Evolutionary conservation across 305 asterid genomes (phyloP), one percentile per base, ranked within the genome.

Genomic region (Solanum chacoense): DNA sequence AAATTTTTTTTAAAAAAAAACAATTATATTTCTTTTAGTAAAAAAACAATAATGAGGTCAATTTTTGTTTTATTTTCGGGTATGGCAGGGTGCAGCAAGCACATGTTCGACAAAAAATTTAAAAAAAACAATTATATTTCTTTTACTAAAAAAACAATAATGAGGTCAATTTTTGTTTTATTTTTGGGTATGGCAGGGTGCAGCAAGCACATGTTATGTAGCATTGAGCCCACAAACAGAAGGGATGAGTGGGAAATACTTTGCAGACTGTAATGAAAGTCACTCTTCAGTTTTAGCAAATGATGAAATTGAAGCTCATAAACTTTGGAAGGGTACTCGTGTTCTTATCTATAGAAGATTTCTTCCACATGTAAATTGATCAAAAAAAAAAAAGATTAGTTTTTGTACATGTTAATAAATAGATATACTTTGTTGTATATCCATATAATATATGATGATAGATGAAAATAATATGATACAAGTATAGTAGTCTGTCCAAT

Each of bases 161-260:
- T 14, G 73, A 50, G 87, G 73, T 83, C 87, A 50, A 50, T 50
- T 50, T 89, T 16, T 83, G 14, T 67, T 40, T 26, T 14, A 55
- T 89, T 8, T 67, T 14, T 50, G 79, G 45, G 77, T 35, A 83
- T 76, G 90, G 81, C 93, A 97, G 99, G 99, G 97, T 4, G 98
- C 99, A 40, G 98, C 98, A 63, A 97, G 98, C 7, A 94, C 98
- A 59, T 97, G 99, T 50, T 97, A 92, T 87, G 96, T 96, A 73
- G 98, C 98, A 36, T 85, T 97, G 87, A 95, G 95, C 92, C 94
- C 94, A 84, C 89, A 90, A 67, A 69, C 90, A 55, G 90, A 37
- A 67, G 95, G 95, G 89, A 45, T 92, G 11, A 96, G 95, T 72
- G 99, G 99, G 37, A 92, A 93, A 88, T 97, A 97, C 88, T 96